Percentiles rank a stretch among this genome's conserved stretches.
Evolutionary conservation across 2,329 filamentous ascomycete species (phyloP).

Genomic region (Botrytis cinerea): DNA sequence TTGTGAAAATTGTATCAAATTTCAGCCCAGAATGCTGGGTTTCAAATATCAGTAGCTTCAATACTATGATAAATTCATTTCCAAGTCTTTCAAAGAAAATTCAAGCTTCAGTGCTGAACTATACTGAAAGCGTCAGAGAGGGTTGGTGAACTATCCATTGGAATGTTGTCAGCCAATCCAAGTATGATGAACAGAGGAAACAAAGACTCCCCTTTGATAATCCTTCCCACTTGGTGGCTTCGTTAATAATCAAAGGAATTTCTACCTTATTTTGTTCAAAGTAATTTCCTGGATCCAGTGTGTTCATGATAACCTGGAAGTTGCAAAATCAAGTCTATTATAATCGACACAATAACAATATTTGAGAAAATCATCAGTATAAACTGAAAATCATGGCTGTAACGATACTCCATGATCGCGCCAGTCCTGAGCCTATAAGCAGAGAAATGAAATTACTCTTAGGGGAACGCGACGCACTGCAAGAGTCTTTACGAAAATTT

Average conservation of each 20-base stretch:
- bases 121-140: neutral
- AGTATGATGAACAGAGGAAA: neutral
- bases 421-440: too few relatives aligned
- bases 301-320: neutral
- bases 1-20: neutral
- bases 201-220: neutral
- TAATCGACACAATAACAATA: neutral
- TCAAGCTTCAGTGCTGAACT: neutral
- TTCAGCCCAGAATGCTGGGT: neutral
- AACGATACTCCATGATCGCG: neutral
- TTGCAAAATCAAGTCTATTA: neutral
- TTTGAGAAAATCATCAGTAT: neutral
- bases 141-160: neutral
- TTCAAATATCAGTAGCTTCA: neutral
- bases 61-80: neutral
- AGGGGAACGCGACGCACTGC: neutral
- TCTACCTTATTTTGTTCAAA: neutral
- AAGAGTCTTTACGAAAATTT: neutral
- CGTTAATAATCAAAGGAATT: neutral
- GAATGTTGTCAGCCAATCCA: neutral
- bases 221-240: neutral
- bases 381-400: neutral
- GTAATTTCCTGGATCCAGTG: rapidly evolving
- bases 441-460: too few relatives aligned
- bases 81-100: neutral